These are phyloP conservation scores for Globisporangium alternatum DNA, from an alignment of 352 stramenopile genomes.

Conservation along the genomic window DNA sequence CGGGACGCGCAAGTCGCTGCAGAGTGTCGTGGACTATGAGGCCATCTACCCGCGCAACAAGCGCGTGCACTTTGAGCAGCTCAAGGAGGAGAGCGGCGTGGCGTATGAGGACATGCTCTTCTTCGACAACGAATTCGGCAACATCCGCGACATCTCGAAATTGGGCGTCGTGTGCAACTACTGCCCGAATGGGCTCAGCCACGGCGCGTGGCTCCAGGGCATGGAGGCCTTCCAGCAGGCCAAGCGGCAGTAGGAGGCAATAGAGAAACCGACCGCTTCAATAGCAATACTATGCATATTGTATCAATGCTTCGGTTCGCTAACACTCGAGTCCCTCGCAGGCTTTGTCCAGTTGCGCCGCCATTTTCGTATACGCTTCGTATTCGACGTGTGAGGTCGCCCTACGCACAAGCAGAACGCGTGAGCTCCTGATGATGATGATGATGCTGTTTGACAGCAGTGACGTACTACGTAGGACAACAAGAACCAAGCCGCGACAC, in stretches of 20 bases:
- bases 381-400: background rate
- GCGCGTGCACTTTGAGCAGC: conserved; percentile 89
- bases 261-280: background rate
- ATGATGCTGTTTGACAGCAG: background rate
- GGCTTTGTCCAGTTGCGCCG: background rate
- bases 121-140: conserved; percentile 93
- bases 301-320: background rate
- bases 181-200: conserved; percentile 72
- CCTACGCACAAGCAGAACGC: background rate
- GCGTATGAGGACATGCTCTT: conserved; percentile 95
- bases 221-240: conserved; percentile 67
- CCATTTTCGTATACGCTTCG: background rate
- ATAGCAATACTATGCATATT: no score
- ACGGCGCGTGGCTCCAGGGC: conserved; percentile 59
- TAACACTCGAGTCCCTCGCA: background rate
- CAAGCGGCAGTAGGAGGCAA: conserved; percentile 21
- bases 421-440: background rate
- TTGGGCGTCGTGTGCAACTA: conserved; percentile 79
- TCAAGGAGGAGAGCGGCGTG: conserved; percentile 88
- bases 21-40: conserved; percentile 67
- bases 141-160: conserved; percentile 62
- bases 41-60: conserved; percentile 88
- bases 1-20: conserved; percentile 36
- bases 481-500: background rate
- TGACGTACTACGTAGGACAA: background rate